Evolutionary conservation across 2,329 filamentous ascomycete genomes (phyloP).

Genomic region (Curvularia hawaiiensis): DNA sequence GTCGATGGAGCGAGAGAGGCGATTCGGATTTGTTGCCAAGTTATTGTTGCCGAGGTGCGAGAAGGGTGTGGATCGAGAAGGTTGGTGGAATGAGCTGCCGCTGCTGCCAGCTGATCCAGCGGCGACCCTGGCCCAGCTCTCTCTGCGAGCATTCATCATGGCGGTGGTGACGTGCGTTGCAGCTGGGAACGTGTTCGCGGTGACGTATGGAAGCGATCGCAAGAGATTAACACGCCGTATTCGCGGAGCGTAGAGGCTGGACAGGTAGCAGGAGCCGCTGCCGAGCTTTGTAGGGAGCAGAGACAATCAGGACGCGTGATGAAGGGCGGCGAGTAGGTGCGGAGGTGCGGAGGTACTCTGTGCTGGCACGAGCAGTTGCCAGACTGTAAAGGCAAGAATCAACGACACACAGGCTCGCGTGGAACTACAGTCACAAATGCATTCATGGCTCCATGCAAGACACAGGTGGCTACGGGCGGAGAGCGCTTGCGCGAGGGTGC

Average conservation of each 20-base stretch:
- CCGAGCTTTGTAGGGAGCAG: slow-evolving; percentile 9
- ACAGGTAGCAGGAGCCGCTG: neutral
- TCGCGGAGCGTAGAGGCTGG: slow-evolving; percentile 31
- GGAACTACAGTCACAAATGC: slow-evolving; percentile 29
- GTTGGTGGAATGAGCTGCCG: slow-evolving; percentile 40
- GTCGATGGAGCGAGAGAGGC: slow-evolving; percentile 51
- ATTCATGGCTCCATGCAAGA: slow-evolving; percentile 35
- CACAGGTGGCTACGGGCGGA: slow-evolving; percentile 9
- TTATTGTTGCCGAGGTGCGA: slow-evolving; percentile 62
- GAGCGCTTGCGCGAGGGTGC: slow-evolving; percentile 9
- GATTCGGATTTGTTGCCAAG: slow-evolving; percentile 33
- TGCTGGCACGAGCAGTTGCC: slow-evolving; percentile 21
- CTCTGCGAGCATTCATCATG: slow-evolving; percentile 22
- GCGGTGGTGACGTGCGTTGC: slow-evolving; percentile 9
- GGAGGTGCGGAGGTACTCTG: slow-evolving; percentile 18
- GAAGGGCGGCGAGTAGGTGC: slow-evolving; percentile 19
- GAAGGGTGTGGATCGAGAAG: slow-evolving; percentile 52
- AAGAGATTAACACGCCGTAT: slow-evolving; percentile 1
- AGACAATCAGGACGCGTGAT: slow-evolving; percentile 17
- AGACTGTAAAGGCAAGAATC: slow-evolving; percentile 25
- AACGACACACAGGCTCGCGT: slow-evolving; percentile 33
- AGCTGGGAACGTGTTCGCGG: slow-evolving; percentile 51
- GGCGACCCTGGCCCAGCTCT: slow-evolving; percentile 65
- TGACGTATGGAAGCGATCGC: slow-evolving; percentile 8
- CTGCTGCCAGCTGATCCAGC: slow-evolving; percentile 53